These are phyloP conservation scores for Mangifera indica DNA, from an alignment of 345 rosid species.

Conservation along the genomic window DNA sequence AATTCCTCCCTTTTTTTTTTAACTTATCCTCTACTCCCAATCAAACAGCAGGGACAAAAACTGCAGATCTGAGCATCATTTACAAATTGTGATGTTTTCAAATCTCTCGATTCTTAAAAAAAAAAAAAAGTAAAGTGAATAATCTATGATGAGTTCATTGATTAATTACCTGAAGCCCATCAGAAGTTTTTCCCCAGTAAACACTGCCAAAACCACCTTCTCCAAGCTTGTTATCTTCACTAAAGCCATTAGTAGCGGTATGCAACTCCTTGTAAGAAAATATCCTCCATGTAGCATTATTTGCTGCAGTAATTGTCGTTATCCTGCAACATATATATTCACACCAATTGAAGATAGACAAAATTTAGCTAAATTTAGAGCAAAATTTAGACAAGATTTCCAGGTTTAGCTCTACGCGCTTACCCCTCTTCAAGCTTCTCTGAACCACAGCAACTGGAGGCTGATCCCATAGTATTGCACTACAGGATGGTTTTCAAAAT, in stretches of 20 bases:
- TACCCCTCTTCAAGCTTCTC: slow-evolving; percentile 54
- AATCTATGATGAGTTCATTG: background rate
- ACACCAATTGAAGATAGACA: background rate
- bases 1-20: too few species aligned
- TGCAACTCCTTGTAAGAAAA: slow-evolving; percentile 68
- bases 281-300: slow-evolving; percentile 56
- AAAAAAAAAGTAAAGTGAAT: too few species aligned
- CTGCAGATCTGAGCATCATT: too few species aligned
- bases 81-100: too few species aligned
- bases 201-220: slow-evolving; percentile 73
- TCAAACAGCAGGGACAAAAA: too few species aligned
- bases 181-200: slow-evolving; percentile 68
- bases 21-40: too few species aligned
- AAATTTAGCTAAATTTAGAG: background rate
- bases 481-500: background rate
- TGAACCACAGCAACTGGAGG: slow-evolving; percentile 44
- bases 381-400: background rate
- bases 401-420: background rate
- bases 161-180: slow-evolving; percentile 56
- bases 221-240: slow-evolving; percentile 61
- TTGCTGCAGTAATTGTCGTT: slow-evolving; percentile 24
- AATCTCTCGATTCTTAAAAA: too few species aligned
- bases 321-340: slow-evolving; percentile 14
- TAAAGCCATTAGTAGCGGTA: slow-evolving; percentile 64
- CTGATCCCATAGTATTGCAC: slow-evolving; percentile 47